Evolutionary conservation across 768 basidiomycete genomes (phyloP).

Genomic region (Lepiota venenata): DNA sequence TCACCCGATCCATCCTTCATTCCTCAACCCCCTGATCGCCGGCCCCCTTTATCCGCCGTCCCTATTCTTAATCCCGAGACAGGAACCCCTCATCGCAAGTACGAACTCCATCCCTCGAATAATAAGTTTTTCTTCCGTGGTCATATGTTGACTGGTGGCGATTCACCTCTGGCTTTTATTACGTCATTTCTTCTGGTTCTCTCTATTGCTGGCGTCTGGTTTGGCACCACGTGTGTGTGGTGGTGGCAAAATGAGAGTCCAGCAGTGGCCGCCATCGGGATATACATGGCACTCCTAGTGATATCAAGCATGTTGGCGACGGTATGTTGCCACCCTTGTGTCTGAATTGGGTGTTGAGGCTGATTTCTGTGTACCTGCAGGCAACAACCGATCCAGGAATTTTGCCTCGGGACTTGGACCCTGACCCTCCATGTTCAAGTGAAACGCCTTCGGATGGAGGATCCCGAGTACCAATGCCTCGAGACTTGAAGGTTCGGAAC

Average conservation of each 20-base stretch:
- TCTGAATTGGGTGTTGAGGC: not conserved
- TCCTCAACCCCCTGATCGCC: slow-evolving; percentile 23
- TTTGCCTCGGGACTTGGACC: slow-evolving; percentile 83
- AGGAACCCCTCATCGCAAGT: slow-evolving; percentile 46
- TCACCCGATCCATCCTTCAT: slow-evolving; percentile 34
- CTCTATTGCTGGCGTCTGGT: slow-evolving; percentile 75
- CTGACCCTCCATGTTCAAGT: slow-evolving; percentile 73
- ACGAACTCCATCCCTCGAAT: slow-evolving; percentile 64
- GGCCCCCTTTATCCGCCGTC: slow-evolving; percentile 32
- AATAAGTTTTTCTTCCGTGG: slow-evolving; percentile 78
- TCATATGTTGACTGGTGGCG: slow-evolving; percentile 77
- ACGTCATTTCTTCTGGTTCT: slow-evolving; percentile 58
- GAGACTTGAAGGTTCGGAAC: slow-evolving; percentile 75
- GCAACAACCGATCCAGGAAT: slow-evolving; percentile 87
- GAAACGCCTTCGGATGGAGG: slow-evolving; percentile 62
- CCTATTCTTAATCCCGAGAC: slow-evolving; percentile 35
- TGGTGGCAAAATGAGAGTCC: slow-evolving; percentile 83
- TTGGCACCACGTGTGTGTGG: slow-evolving; percentile 85
- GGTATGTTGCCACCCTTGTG: slow-evolving; percentile 35
- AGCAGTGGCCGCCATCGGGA: slow-evolving; percentile 53
- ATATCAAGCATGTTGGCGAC: slow-evolving; percentile 76
- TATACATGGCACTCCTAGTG: slow-evolving; percentile 55
- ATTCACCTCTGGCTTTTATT: slow-evolving; percentile 80
- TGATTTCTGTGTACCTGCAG: slow-evolving; percentile 27
- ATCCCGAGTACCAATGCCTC: slow-evolving; percentile 63